These are phyloP conservation scores for Dioszegia aurantiaca DNA, from an alignment of 768 basidiomycete genomes.

Conservation along the genomic window DNA sequence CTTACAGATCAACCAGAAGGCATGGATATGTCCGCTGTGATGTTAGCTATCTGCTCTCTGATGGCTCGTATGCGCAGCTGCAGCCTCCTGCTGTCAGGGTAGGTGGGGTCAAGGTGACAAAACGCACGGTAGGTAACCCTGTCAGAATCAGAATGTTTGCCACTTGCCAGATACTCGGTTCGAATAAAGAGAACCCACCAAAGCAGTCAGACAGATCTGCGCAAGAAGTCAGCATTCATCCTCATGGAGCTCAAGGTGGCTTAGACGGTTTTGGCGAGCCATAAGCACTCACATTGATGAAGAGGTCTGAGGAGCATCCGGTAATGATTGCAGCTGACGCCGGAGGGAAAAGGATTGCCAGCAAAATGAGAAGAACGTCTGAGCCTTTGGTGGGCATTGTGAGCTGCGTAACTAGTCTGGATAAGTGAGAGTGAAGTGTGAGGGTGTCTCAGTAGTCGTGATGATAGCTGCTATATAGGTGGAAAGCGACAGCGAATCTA, in stretches of 20 bases:
- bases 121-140: constrained; percentile 30
- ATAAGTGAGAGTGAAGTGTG: neutral
- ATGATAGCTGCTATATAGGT: too few relatives aligned
- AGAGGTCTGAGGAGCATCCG: constrained; percentile 43
- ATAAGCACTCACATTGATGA: constrained; percentile 41
- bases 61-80: neutral
- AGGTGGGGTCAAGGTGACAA: neutral
- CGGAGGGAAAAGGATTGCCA: constrained; percentile 51
- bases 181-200: constrained; percentile 12
- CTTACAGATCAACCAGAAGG: constrained; percentile 46
- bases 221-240: constrained; percentile 5
- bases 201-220: constrained; percentile 14
- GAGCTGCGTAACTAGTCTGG: neutral
- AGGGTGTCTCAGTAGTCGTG: neutral
- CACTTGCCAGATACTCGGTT: too few relatives aligned
- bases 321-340: constrained; percentile 41
- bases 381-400: constrained; percentile 23
- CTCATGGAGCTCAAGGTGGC: too few relatives aligned
- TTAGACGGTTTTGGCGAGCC: too few relatives aligned
- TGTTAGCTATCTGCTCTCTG: constrained; percentile 5
- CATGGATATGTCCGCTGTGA: constrained; percentile 39
- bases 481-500: too few relatives aligned
- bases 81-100: too few relatives aligned
- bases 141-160: constrained; percentile 10
- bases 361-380: constrained; percentile 48